phyloP scores from a whole-genome alignment of 2,329 filamentous ascomycete genomes.

The Tetracladium maxilliforme region DNA sequence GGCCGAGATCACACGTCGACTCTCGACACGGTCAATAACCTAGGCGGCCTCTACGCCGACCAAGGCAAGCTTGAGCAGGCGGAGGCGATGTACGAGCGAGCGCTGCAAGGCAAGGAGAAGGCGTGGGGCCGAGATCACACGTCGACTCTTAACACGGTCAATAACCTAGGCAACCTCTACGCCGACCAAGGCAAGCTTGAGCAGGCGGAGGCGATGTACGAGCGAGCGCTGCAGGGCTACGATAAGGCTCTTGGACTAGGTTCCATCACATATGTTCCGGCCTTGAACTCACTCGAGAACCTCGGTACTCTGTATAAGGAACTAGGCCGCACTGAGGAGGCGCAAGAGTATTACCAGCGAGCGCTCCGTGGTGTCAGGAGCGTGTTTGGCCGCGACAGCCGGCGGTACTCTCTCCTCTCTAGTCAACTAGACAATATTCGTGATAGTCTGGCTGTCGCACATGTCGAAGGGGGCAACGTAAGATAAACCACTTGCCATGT shows the following conservation, averaged over 20 bases:
- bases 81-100: constrained; percentile 14
- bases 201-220: constrained; percentile 12
- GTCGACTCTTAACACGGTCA: constrained; percentile 3
- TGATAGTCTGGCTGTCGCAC: no score
- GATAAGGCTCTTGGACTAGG: constrained; percentile 9
- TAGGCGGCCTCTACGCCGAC: constrained; percentile 3
- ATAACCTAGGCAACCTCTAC: constrained; percentile 10
- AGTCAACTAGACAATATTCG: no score
- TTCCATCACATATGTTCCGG: no score
- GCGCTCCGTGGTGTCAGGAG: no score
- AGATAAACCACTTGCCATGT: no score
- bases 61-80: constrained; percentile 5
- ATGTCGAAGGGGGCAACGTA: no score
- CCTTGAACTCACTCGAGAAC: constrained; percentile 4
- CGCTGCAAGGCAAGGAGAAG: constrained; percentile 9
- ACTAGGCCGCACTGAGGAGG: constrained; percentile 4
- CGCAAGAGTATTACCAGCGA: constrained; percentile 13
- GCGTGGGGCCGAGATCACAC: constrained; percentile 4
- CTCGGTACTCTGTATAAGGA: constrained; percentile 3
- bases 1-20: constrained; percentile 5
- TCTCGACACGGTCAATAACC: constrained; percentile 4
- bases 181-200: constrained; percentile 2
- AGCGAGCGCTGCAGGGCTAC: constrained; percentile 13
- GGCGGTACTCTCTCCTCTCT: no score
- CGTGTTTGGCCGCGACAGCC: no score